Evolutionary conservation across 352 stramenopile genomes (phyloP).

Genomic region (Blastocystis sp.): DNA sequence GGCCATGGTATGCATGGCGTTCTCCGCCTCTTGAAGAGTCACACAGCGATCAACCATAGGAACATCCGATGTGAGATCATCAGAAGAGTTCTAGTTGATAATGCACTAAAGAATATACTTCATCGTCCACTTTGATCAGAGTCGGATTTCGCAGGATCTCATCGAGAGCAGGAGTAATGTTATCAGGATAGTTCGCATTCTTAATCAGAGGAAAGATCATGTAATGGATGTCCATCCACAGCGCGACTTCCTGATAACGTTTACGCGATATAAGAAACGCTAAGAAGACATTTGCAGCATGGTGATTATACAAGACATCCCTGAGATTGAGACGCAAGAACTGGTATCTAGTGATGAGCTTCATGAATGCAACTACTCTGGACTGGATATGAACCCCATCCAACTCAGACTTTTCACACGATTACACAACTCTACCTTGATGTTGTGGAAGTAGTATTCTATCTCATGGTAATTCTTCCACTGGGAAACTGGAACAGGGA

Average conservation of each 20-base stretch:
- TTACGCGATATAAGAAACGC: constrained; percentile 21
- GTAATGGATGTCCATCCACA: constrained; percentile 60
- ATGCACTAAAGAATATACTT: not conserved
- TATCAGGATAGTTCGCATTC: not conserved
- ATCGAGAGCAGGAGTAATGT: not conserved
- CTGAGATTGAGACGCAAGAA: constrained; percentile 36
- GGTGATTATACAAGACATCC: constrained; percentile 24
- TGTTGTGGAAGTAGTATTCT: not conserved
- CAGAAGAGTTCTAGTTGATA: not conserved
- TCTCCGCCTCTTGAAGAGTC: not conserved
- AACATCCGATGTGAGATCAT: not conserved
- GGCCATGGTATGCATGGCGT: not conserved
- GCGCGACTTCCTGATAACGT: not conserved
- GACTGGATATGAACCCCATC: not conserved
- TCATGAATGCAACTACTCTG: not conserved
- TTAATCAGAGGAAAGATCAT: not conserved
- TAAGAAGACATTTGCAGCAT: not conserved
- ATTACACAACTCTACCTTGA: constrained; percentile 3
- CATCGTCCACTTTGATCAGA: not conserved
- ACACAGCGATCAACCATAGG: not conserved
- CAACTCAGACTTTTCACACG: not conserved
- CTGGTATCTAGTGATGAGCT: constrained; percentile 11
- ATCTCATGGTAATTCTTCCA: not conserved
- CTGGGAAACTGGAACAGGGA: not conserved
- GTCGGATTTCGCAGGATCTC: not conserved